phyloP scores from a whole-genome alignment of 108 stramenopile genomes.

The Mediolabrus comicus region DNA sequence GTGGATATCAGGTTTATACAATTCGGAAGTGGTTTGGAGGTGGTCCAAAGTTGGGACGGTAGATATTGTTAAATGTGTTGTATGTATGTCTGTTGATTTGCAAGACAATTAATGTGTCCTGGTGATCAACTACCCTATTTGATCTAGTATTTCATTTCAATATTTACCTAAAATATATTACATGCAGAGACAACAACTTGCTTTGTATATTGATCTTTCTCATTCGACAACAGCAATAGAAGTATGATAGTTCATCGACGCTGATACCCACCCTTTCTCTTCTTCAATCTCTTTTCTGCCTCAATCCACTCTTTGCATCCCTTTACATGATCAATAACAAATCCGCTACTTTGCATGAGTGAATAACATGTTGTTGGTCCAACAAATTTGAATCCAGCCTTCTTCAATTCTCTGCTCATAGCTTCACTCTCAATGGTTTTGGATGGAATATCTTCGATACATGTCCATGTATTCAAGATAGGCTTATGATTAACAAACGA shows the following conservation, averaged over 20 bases:
- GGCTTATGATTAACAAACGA: conserved; percentile 66
- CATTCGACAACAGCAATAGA: too few species aligned
- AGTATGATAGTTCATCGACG: conserved; percentile 1
- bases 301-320: conserved; percentile 46
- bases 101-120: neutral
- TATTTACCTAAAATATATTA: too few species aligned
- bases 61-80: neutral
- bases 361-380: conserved; percentile 65
- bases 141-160: too few species aligned
- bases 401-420: conserved; percentile 63
- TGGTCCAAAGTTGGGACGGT: conserved; percentile 67
- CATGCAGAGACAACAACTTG: too few species aligned
- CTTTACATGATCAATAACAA: conserved; percentile 68
- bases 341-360: conserved; percentile 63
- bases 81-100: conserved; percentile 1
- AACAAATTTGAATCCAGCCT: conserved; percentile 59
- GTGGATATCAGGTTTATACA: conserved; percentile 80
- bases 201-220: too few species aligned
- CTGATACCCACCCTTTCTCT: conserved; percentile 54
- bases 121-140: too few species aligned
- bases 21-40: conserved; percentile 85
- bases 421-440: conserved; percentile 49
- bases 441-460: conserved; percentile 20
- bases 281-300: conserved; percentile 44
- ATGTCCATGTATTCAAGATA: conserved; percentile 44